Conservation (phyloP, 2,329 filamentous ascomycete species). For the Alternaria sp. region DNA sequence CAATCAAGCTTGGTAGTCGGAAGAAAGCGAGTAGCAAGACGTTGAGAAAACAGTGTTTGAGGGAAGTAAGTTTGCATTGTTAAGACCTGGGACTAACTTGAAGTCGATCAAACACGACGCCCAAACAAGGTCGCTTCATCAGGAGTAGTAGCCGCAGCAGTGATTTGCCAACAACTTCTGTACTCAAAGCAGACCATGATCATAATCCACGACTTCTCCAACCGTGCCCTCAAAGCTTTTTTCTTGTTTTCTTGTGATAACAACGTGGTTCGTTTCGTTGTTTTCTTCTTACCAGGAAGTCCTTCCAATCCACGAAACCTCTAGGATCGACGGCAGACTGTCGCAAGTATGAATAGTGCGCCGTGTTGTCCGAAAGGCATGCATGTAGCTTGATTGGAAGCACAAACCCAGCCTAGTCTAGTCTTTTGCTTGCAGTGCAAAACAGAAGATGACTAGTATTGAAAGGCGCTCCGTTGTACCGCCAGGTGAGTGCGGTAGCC, state of each 20-base stretch:
- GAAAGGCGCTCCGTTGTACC: constrained; percentile 36
- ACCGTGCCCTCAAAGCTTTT: constrained; percentile 31
- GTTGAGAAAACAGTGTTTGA: not conserved
- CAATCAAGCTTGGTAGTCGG: not conserved
- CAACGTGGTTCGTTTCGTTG: constrained; percentile 7
- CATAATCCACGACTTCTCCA: constrained; percentile 15
- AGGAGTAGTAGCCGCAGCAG: not conserved
- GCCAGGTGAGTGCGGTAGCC: constrained; percentile 29
- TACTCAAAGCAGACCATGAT: constrained; percentile 9
- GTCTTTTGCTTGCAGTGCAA: constrained; percentile 22
- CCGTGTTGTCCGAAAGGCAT: not conserved
- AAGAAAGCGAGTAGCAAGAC: not conserved
- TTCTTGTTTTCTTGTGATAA: constrained; percentile 16
- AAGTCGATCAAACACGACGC: not conserved
- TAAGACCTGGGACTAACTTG: constrained; percentile 5
- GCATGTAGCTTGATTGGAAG: not conserved
- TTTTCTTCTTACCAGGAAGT: constrained; percentile 32
- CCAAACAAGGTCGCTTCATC: not conserved
- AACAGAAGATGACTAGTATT: constrained; percentile 44
- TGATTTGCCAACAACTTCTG: not conserved
- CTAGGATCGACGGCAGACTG: not conserved
- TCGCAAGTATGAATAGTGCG: not conserved
- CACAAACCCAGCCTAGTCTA: constrained; percentile 40
- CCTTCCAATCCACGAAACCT: not conserved
- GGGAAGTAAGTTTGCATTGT: constrained; percentile 20